Evolutionary conservation across 2,329 filamentous ascomycete genomes (phyloP), one percentile per base, ranked within the genome.

Genomic region (Botryotinia narcissicola): DNA sequence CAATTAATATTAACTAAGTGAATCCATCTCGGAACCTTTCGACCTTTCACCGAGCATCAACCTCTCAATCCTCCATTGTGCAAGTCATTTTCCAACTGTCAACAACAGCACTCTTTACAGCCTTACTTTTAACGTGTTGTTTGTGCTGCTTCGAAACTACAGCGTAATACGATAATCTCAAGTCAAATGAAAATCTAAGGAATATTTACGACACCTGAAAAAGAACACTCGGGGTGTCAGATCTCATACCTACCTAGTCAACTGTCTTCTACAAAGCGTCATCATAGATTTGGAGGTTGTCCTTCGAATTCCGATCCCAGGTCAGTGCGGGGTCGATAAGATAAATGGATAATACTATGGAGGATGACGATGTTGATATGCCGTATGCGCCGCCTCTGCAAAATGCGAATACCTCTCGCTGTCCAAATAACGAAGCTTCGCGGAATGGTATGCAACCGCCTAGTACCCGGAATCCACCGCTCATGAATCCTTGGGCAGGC

Each of bases 251-350:
- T 25, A n/a, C 25, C 25, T 40, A 42, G 5, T n/a, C 64, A 40
- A 57, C 64, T 22, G n/a, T 32, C 40, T 37, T 57, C 40, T 32
- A 42, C 64, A 9, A 68, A 37, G 29, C 25, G 35, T 68, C 48
- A 16, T 42, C 37, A 37, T 40, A 32, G 25, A 60, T 48, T 60
- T 40, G 42, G 51, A 48, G 48, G 37, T 61, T 51, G 25, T 22
- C 22, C 37, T 46, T 61, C 25, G 71, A 69, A 7, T 69, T 68
- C 42, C 32, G 10, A 40, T 67, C 51, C 42, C 51, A 51, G 22
- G 42, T 61, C 71, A 72, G 71, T 72, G 71, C 63, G 71, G 71
- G 62, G 63, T 69, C 37, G 63, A 72, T 72, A 72, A 72, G 70
- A 66, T 37, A 57, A 12, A 54, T 68, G 40, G 46, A 44, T 60